These are phyloP conservation scores for Turnera subulata DNA, from an alignment of 345 rosid species.

Conservation along the genomic window DNA sequence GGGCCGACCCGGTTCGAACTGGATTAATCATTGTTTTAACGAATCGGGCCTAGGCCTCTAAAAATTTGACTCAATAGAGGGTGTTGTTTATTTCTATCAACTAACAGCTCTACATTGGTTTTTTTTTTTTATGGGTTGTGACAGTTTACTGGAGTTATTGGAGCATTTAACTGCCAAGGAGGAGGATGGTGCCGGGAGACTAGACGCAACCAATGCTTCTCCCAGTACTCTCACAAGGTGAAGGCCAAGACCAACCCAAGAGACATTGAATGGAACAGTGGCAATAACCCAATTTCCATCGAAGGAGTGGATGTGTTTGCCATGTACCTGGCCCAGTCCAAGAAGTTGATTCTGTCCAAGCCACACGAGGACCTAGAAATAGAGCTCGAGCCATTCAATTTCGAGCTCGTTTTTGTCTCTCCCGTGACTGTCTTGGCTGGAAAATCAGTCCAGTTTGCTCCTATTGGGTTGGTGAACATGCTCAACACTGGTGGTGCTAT, in stretches of 20 bases:
- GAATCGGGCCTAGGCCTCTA: too few species aligned
- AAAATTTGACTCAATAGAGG: too few species aligned
- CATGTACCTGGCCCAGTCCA: slow-evolving; percentile 63
- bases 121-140: not conserved
- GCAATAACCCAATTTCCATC: slow-evolving; percentile 58
- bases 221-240: slow-evolving; percentile 50
- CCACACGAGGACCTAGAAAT: slow-evolving; percentile 46
- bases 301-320: slow-evolving; percentile 58
- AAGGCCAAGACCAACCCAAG: slow-evolving; percentile 49
- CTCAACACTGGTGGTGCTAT: slow-evolving; percentile 87
- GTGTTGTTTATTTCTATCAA: too few species aligned
- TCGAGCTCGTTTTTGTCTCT: slow-evolving; percentile 77
- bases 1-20: too few species aligned
- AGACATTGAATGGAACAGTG: slow-evolving; percentile 82
- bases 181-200: slow-evolving; percentile 93
- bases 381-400: slow-evolving; percentile 69
- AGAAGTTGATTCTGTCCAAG: slow-evolving; percentile 58
- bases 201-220: slow-evolving; percentile 68
- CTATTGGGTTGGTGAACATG: slow-evolving; percentile 81
- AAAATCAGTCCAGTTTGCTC: slow-evolving; percentile 59
- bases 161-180: slow-evolving; percentile 96
- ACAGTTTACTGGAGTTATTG: slow-evolving; percentile 80
- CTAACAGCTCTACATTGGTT: too few species aligned
- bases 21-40: too few species aligned
- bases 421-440: slow-evolving; percentile 44